These are phyloP conservation scores for Teratosphaeria pseudoeucalypti DNA, from an alignment of 2,329 filamentous ascomycete genomes.

Conservation along the genomic window DNA sequence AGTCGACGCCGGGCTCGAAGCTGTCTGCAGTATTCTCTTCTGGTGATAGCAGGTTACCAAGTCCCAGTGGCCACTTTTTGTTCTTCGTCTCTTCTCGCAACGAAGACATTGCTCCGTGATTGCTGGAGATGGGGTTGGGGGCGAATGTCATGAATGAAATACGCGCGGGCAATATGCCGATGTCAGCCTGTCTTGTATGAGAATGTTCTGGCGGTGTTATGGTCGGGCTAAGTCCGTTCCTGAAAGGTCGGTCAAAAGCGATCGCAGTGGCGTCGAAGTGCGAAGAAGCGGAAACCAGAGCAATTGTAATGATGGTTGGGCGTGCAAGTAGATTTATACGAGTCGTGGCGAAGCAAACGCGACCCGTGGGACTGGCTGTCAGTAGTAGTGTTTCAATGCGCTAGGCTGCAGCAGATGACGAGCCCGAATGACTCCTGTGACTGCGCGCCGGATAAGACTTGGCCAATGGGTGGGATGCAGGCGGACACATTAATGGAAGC, in stretches of 20 bases:
- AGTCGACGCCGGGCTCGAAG: not conserved
- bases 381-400: not conserved
- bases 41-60: not conserved
- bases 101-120: not conserved
- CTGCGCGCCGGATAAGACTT: not conserved
- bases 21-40: not conserved
- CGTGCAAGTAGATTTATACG: not conserved
- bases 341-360: constrained; percentile 1
- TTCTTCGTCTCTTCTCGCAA: not conserved
- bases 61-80: not conserved
- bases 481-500: not conserved
- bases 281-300: not conserved
- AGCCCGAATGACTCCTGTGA: not conserved
- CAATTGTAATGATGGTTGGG: not conserved
- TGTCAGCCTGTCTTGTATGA: not conserved
- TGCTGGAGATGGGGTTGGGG: not conserved
- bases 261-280: not conserved
- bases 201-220: not conserved
- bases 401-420: constrained; percentile 1
- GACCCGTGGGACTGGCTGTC: not conserved
- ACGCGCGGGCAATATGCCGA: not conserved
- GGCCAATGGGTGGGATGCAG: not conserved
- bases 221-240: not conserved
- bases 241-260: not conserved
- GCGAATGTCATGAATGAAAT: not conserved